A percentile compares a stretch with the other conserved stretches of the same genome.
Evolutionary conservation across 306 rosid genomes (phyloP).

Genomic region (Vicia sativa): DNA sequence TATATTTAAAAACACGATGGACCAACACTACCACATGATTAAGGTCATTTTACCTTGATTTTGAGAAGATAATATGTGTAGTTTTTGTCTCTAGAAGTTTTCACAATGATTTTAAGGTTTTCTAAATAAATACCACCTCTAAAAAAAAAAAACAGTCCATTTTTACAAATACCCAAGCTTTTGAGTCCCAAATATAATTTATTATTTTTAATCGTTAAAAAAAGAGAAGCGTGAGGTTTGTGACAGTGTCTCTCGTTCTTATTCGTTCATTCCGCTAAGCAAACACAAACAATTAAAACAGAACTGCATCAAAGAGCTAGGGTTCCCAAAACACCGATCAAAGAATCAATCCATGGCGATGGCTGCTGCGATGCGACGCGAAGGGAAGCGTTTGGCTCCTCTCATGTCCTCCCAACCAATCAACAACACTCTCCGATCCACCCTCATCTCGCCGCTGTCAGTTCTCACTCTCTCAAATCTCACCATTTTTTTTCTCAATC

Average conservation of each 20-base stretch:
- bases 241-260: not conserved
- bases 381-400: constrained; percentile 81
- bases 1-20: too few relatives aligned
- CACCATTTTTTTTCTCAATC: not conserved
- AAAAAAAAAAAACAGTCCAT: too few relatives aligned
- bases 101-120: too few relatives aligned
- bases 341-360: constrained; percentile 68
- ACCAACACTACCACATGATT: too few relatives aligned
- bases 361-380: constrained; percentile 91
- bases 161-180: too few relatives aligned
- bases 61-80: too few relatives aligned
- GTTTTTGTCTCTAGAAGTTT: too few relatives aligned
- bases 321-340: constrained; percentile 45
- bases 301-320: constrained; percentile 37
- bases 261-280: constrained; percentile 3
- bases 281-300: not conserved
- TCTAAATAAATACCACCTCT: too few relatives aligned
- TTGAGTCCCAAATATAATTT: too few relatives aligned
- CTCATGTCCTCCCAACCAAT: constrained; percentile 61
- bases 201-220: too few relatives aligned
- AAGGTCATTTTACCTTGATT: too few relatives aligned
- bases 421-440: constrained; percentile 37
- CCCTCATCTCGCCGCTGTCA: constrained; percentile 42
- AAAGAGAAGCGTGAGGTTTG: not conserved
- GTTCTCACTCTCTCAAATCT: constrained; percentile 20